These are phyloP conservation scores for Solanum chmielewskii DNA, from an alignment of 257 asterid genomes.

Conservation along the genomic window DNA sequence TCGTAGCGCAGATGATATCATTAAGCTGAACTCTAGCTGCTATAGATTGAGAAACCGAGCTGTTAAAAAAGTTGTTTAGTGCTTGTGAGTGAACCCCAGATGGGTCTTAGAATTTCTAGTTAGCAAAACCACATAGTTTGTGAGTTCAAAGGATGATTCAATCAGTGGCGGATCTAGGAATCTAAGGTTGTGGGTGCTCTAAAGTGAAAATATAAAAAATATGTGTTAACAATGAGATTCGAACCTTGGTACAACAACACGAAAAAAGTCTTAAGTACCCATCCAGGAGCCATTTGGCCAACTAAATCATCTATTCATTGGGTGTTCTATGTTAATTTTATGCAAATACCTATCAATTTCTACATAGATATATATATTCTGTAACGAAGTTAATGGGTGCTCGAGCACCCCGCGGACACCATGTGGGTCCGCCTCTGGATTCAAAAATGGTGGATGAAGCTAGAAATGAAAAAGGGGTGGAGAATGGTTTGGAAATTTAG, in stretches of 20 bases:
- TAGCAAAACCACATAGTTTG: constrained; percentile 65
- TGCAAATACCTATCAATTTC: no score
- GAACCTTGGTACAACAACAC: no score
- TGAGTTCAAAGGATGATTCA: constrained; percentile 24
- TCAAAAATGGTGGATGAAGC: background rate
- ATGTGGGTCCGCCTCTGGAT: background rate
- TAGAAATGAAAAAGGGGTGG: constrained; percentile 1
- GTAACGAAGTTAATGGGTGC: no score
- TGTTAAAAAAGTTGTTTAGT: constrained; percentile 24
- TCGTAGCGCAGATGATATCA: constrained; percentile 51
- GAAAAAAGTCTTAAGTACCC: no score
- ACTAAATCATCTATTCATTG: no score
- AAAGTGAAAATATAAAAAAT: no score
- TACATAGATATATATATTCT: no score
- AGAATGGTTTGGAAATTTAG: constrained; percentile 2
- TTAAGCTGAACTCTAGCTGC: constrained; percentile 55
- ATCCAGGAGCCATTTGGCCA: no score
- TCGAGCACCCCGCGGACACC: no score
- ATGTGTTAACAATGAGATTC: no score
- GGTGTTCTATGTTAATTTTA: no score
- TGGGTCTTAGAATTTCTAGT: constrained; percentile 42
- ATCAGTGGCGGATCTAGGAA: background rate
- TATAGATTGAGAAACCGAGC: constrained; percentile 38
- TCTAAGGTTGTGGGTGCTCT: no score
- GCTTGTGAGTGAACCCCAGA: constrained; percentile 24